Percentiles rank a stretch among this genome's conserved stretches.
These are phyloP conservation scores for Backusella mclennaniae DNA, from an alignment of 192 early-diverging fungal genomes.

Conservation along the genomic window DNA sequence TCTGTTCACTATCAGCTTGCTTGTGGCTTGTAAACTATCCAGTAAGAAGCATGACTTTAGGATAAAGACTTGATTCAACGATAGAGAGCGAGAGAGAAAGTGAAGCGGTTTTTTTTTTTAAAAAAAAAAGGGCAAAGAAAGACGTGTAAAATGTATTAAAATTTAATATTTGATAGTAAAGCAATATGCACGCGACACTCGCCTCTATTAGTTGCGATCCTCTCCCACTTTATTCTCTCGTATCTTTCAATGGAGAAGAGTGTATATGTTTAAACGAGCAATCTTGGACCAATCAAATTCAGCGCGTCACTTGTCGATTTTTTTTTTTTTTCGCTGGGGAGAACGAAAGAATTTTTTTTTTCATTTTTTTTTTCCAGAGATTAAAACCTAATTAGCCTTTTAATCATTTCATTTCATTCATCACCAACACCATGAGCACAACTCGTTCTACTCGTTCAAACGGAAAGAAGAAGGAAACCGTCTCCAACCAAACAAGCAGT, in stretches of 20 bases:
- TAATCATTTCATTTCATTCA: background rate
- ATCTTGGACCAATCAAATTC: background rate
- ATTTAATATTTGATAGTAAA: background rate
- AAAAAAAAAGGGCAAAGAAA: background rate
- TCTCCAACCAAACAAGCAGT: background rate
- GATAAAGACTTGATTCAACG: background rate
- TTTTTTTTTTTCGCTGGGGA: background rate
- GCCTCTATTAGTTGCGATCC: background rate
- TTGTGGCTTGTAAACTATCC: background rate
- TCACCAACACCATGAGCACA: slow-evolving; percentile 14
- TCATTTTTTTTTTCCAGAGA: background rate
- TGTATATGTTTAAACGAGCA: background rate
- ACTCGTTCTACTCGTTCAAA: slow-evolving; percentile 17
- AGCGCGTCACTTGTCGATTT: background rate
- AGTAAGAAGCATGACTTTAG: background rate
- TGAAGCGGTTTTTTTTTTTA: background rate
- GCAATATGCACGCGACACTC: background rate
- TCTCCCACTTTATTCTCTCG: background rate
- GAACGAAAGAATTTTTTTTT: slow-evolving; percentile 14
- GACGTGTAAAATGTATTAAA: slow-evolving; percentile 1
- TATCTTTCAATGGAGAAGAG: background rate
- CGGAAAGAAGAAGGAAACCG: background rate
- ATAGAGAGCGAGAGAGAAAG: background rate
- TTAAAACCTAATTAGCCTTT: background rate
- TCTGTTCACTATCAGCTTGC: background rate